Base-by-base conservation (phyloP, 768 basidiomycete genomes). In the Coprinopsis sp. region DNA sequence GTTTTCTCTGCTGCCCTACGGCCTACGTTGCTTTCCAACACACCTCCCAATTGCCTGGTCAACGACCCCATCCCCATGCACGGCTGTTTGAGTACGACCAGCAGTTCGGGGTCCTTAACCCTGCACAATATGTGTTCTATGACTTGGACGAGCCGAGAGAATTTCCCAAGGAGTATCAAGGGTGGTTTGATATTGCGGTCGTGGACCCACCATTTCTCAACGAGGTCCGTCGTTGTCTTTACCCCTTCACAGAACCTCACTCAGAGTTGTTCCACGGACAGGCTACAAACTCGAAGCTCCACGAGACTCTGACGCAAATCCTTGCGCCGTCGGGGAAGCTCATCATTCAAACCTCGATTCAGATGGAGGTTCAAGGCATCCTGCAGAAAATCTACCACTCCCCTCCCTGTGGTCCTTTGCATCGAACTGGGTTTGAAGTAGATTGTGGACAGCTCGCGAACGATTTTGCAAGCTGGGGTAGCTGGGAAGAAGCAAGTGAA, bases 21-120 rank as follows among this genome's bases (percentile, higher is more conserved):
- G 69, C 60, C 2, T 76, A 69, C 33, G 72, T 76, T n/a, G 72
- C 70, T 2, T 74, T 72, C 55, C 71, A 74, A 42, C 67, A 73
- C 49, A 60, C 53, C 14, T n/a, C n/a, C n/a, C n/a, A n/a, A n/a
- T n/a, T n/a, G n/a, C n/a, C n/a, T n/a, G n/a, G n/a, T n/a, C n/a
- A n/a, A n/a, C 62, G 66, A 23, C 64, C 56, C 6, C 62, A 66
- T 6, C 46, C 57, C 3, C 59, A 58, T 13, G 66, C 72, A 12
- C 50, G 54, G 6, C 58, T 76, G 19, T 61, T 76, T 13, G 73
- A 74, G 53, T 62, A 64, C 37, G 73, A 76, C 40, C 63, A 67
- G 24, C 65, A 73, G 1, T 74, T 74, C 50, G 58, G 57, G 18
- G 63, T 72, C 4, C 62, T 74, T 14, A 59, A 70, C 2, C 67